Evolutionary conservation across 2,329 filamentous ascomycete genomes (phyloP), one percentile per base, ranked within the genome.

Genomic region (Incumbomyces delicatus): DNA sequence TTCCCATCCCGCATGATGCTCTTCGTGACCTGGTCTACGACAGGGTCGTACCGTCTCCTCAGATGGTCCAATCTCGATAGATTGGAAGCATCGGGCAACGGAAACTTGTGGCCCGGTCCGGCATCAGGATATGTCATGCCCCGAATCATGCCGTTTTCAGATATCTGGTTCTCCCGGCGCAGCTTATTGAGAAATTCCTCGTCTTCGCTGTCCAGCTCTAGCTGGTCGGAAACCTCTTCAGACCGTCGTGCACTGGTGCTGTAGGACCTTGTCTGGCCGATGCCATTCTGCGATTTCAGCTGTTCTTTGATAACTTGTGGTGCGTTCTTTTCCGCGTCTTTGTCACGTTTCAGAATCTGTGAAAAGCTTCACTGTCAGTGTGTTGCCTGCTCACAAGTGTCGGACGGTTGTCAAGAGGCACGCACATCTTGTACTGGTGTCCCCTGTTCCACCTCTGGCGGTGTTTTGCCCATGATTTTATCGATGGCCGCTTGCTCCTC

Each of bases 1-100:
- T 95, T 94, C 57, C 92, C 92, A 66, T 96, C 78, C 58, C 75
- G 74, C 90, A 96, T 98, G 53, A 98, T 68, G 57, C 95, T 73
- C 63, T 88, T 89, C 14, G 88, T 95, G 58, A 96, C 75, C 70
- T 95, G 92, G 54, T 83, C 73, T 40, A 96, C 73, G 6, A 95
- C 75, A 1, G 86, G 80, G 61, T 95, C 85, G 62, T 96, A 94
- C 59, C 92, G 80, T 62, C 86, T 74, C 66, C 88, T 85, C 58
- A 90, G 69, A 66, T 86, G 75, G 48, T 73, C 66, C 22, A 73
- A 70, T 47, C 76, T 74, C 8, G 82, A 76, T 44, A 88, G 71
- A 6, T 83, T 43, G 34, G 44, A 31, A 47, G 81, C 68, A 31
- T 73, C 69, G 1, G 88, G 88, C 52, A 87, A 69, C 3, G 78